Base-by-base conservation (phyloP, 306 rosid species). In the Leucaena leucocephala region DNA sequence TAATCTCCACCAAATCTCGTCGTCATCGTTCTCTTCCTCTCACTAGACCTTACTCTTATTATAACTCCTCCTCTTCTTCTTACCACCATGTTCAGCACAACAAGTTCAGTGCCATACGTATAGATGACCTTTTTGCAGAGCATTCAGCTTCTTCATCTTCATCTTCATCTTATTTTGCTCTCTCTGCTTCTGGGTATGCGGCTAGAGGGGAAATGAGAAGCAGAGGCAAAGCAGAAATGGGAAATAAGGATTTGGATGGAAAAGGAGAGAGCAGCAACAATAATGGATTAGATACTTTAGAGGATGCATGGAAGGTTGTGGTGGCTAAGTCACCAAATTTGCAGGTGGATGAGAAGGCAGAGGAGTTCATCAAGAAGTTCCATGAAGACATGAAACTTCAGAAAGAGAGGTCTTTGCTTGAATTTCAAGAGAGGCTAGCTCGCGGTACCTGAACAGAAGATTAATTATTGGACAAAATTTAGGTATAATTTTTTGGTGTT, bases 61-160 rank as follows among this genome's bases (percentile, higher is more conserved):
- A 42, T 11, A 40, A 67, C n/a, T 64, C 75, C 79, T n/a, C 55
- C 78, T 71, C 83, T 65, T 45, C 80, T 72, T 45, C 80, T 72
- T 48, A 78, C 68, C 19, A 66, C 78, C 80, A 71, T 8, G 52
- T 68, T 76, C 43, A 46, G 17, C 36, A 49, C 67, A 59, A 81
- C 77, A 81, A 78, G 42, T 80, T 80, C 22, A 40, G 87, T 3
- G 82, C 90, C 4, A 80, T 92, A 76, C 86, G 71, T 82, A 85
- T 94, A 63, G 89, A 92, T 71, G 91, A 89, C 22, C 94, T 90
- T 66, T 89, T 83, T 80, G 81, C 74, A 1, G 86, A 85, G 55
- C 73, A 39, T 68, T 46, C 54, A 19, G 52, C 72, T n/a, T 4
- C 72, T 40, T 17, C 34, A 19, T 19, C 33, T 55, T 7, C 62